Evolutionary conservation across 78 protist genomes (phyloP).

Genomic region (Guillardia theta): DNA sequence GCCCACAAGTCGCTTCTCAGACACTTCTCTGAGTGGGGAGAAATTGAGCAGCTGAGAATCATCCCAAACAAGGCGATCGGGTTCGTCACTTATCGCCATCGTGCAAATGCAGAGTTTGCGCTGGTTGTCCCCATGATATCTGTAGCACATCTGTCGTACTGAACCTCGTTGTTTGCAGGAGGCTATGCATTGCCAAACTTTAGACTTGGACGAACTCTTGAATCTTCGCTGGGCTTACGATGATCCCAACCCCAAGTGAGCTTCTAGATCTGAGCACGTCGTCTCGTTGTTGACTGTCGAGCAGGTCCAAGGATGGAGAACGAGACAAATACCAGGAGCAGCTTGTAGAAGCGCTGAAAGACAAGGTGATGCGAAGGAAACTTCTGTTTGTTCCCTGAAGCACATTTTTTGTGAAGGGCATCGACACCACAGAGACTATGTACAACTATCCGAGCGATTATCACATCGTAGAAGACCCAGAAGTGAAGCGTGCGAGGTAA

Average conservation of each 20-base stretch:
- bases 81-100: slow-evolving; percentile 18
- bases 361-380: too few relatives aligned
- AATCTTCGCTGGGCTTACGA: slow-evolving; percentile 48
- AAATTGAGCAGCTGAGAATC: slow-evolving; percentile 15
- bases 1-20: not conserved
- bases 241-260: slow-evolving; percentile 54
- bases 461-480: too few relatives aligned
- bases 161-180: not conserved
- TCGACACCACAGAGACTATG: too few relatives aligned
- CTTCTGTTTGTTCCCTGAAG: too few relatives aligned
- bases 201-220: slow-evolving; percentile 48
- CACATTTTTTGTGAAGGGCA: too few relatives aligned
- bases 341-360: too few relatives aligned
- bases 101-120: slow-evolving; percentile 55
- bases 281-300: too few relatives aligned
- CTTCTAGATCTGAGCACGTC: too few relatives aligned
- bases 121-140: not conserved
- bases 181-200: slow-evolving; percentile 52
- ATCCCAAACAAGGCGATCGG: not conserved
- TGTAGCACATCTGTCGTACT: not conserved
- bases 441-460: too few relatives aligned
- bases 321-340: too few relatives aligned
- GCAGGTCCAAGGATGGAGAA: too few relatives aligned
- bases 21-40: slow-evolving; percentile 49
- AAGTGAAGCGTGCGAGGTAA: too few relatives aligned